Evolutionary conservation across 305 asterid genomes (phyloP).

Genomic region (Euphrasia arctica): DNA sequence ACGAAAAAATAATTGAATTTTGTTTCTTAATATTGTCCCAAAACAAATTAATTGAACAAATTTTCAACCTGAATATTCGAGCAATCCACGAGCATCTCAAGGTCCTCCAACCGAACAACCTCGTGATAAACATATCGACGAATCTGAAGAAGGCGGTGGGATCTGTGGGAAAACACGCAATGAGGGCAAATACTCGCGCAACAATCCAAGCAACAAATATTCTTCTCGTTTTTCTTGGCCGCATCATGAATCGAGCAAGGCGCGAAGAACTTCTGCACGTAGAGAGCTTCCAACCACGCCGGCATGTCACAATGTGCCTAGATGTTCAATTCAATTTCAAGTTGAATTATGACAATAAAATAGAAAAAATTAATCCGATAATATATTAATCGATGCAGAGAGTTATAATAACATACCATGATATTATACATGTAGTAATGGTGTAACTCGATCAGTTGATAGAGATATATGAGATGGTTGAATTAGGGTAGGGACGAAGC

Average conservation of each 20-base stretch:
- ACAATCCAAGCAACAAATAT: constrained; percentile 85
- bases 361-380: not conserved
- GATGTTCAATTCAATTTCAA: not conserved
- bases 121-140: constrained; percentile 93
- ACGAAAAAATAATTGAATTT: not conserved
- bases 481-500: no score
- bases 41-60: not conserved
- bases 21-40: not conserved
- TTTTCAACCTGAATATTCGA: constrained; percentile 72
- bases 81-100: constrained; percentile 87
- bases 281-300: constrained; percentile 83
- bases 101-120: constrained; percentile 86
- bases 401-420: constrained; percentile 34
- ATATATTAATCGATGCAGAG: not conserved
- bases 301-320: constrained; percentile 61
- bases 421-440: not conserved
- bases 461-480: no score
- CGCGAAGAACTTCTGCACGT: constrained; percentile 60
- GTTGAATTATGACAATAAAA: not conserved
- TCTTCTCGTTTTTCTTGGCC: constrained; percentile 89
- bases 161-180: constrained; percentile 73
- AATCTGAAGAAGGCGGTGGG: constrained; percentile 84
- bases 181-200: constrained; percentile 94
- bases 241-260: constrained; percentile 69
- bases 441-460: no score